Conservation (phyloP, 805 yeast species). For the Teunomyces kruisii region DNA sequence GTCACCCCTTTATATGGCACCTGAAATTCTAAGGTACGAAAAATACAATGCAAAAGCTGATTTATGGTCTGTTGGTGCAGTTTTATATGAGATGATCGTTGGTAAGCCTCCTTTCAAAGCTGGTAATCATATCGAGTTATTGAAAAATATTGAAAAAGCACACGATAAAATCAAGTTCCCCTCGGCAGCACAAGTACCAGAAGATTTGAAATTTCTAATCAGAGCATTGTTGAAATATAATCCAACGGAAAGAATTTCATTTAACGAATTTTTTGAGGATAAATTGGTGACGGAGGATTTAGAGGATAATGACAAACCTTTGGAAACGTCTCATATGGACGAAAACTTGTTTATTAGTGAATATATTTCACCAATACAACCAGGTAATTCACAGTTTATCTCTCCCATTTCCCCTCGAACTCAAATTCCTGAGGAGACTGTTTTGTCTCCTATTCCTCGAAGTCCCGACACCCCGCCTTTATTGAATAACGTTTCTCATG, state of each 20-base stretch:
- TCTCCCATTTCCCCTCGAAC: conserved; percentile 13
- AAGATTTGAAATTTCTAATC: conserved; percentile 66
- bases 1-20: conserved; percentile 97
- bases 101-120: conserved; percentile 98
- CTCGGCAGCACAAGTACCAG: conserved; percentile 59
- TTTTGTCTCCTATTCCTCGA: not conserved
- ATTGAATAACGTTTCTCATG: not conserved
- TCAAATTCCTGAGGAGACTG: conserved; percentile 3
- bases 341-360: conserved; percentile 85
- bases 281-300: conserved; percentile 61
- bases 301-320: conserved; percentile 52
- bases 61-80: conserved; percentile 98
- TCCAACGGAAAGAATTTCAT: conserved; percentile 86
- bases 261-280: conserved; percentile 81
- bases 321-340: conserved; percentile 66
- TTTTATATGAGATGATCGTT: conserved; percentile 88
- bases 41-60: conserved; percentile 97
- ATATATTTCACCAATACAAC: conserved; percentile 51
- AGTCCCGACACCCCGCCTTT: not conserved
- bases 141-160: conserved; percentile 79
- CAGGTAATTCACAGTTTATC: conserved; percentile 12
- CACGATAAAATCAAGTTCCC: conserved; percentile 82
- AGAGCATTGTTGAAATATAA: conserved; percentile 75
- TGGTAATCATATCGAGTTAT: conserved; percentile 84
- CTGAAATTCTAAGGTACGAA: conserved; percentile 90